phyloP scores from a whole-genome alignment of 768 basidiomycete genomes.

The Russula griseocarnosa region DNA sequence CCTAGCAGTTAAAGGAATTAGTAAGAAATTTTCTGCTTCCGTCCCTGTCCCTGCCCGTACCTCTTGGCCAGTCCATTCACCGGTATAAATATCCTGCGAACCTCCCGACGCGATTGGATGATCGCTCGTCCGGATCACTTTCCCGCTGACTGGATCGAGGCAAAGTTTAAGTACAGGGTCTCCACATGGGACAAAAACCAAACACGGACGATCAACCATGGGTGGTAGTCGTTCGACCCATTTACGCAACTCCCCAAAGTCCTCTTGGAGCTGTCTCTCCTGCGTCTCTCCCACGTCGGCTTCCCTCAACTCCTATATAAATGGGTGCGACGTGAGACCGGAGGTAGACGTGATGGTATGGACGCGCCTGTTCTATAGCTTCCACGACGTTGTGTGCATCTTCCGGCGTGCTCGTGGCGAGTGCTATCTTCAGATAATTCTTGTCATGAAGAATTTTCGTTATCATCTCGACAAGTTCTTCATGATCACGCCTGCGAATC shows the following conservation, averaged over 20 bases:
- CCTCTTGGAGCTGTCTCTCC: constrained; percentile 24
- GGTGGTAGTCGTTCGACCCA: constrained; percentile 24
- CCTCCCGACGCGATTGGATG: constrained; percentile 17
- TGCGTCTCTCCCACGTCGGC: constrained; percentile 18
- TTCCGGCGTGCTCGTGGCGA: constrained; percentile 13
- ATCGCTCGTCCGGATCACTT: constrained; percentile 17
- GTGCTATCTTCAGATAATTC: constrained; percentile 8
- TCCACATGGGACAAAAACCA: not conserved
- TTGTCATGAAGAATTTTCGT: constrained; percentile 16
- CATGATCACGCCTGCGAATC: constrained; percentile 25
- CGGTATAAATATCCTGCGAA: constrained; percentile 26
- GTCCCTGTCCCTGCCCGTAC: not conserved
- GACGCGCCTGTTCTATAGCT: constrained; percentile 25
- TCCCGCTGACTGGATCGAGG: constrained; percentile 19
- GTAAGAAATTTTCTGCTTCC: not conserved
- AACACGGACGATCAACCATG: constrained; percentile 26
- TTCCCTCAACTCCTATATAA: constrained; percentile 15
- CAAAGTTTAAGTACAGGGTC: not conserved
- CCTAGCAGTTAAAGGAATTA: not conserved
- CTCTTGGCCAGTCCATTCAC: constrained; percentile 20
- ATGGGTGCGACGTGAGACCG: not conserved
- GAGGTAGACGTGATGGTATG: not conserved
- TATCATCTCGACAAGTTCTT: constrained; percentile 24
- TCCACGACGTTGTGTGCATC: constrained; percentile 19
- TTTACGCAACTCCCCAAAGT: constrained; percentile 20